Percentiles rank a stretch among this genome's conserved stretches.
These are phyloP conservation scores for Trichoderma sp. DNA, from an alignment of 2,329 filamentous ascomycete genomes.

Conservation along the genomic window DNA sequence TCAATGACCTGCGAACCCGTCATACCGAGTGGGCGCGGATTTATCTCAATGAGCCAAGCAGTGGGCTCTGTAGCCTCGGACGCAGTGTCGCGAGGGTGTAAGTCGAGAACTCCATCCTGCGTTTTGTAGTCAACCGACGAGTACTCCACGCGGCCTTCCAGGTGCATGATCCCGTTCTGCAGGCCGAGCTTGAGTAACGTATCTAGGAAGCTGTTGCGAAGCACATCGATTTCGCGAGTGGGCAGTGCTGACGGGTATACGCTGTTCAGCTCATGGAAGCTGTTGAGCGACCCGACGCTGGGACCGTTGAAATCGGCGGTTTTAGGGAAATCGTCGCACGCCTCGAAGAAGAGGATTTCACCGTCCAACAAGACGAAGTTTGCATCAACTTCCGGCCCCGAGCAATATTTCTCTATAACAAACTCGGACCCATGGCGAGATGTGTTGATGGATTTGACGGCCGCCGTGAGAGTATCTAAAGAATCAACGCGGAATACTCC, in stretches of 20 bases:
- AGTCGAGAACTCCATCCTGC: not conserved
- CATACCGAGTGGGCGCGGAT: conserved; percentile 26
- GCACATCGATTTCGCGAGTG: not conserved
- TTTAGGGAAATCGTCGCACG: conserved; percentile 26
- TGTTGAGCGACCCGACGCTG: conserved; percentile 7
- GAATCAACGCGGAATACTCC: conserved; percentile 26
- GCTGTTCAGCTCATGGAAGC: conserved; percentile 19
- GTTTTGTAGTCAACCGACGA: not conserved
- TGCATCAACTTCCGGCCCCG: conserved; percentile 28
- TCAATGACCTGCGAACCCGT: conserved; percentile 19
- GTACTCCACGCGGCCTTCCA: not conserved
- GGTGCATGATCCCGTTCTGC: not conserved
- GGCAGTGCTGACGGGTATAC: conserved; percentile 16
- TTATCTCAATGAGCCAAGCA: conserved; percentile 25
- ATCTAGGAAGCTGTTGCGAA: not conserved
- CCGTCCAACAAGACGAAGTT: conserved; percentile 29
- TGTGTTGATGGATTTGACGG: conserved; percentile 16
- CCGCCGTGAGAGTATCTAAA: not conserved
- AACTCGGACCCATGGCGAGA: conserved; percentile 18
- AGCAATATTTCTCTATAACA: conserved; percentile 27
- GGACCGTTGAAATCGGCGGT: conserved; percentile 22
- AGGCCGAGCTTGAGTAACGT: not conserved
- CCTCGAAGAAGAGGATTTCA: conserved; percentile 27
- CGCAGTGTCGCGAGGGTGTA: not conserved
- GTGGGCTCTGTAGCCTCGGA: not conserved